A percentile compares a stretch with the other conserved stretches of the same genome.
Conservation (phyloP, 2,329 filamentous ascomycete species). For the Seiridium unicorne region DNA sequence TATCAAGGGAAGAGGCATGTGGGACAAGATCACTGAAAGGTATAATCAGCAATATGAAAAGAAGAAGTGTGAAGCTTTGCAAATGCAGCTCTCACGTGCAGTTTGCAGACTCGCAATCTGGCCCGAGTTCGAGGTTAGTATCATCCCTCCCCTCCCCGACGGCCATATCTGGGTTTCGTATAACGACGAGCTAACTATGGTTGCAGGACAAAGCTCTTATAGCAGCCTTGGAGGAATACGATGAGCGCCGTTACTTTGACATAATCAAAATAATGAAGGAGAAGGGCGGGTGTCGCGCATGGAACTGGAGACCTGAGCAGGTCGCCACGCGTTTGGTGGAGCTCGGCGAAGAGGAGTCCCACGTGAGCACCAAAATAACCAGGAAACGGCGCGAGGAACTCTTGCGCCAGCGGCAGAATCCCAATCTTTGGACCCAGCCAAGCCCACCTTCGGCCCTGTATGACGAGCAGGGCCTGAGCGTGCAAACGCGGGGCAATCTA, state of each 20-base stretch:
- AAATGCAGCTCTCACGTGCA: slow-evolving; percentile 55
- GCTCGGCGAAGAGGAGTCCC: slow-evolving; percentile 42
- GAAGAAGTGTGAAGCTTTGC: slow-evolving; percentile 47
- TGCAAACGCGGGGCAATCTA: slow-evolving; percentile 19
- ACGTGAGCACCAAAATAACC: slow-evolving; percentile 32
- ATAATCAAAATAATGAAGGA: slow-evolving; percentile 46
- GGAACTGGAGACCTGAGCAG: slow-evolving; percentile 48
- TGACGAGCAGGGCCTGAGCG: slow-evolving; percentile 14
- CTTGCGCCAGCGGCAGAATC: slow-evolving; percentile 3
- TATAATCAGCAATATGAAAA: slow-evolving; percentile 34
- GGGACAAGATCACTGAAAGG: slow-evolving; percentile 49
- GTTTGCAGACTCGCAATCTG: slow-evolving; percentile 48
- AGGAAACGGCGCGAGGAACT: slow-evolving; percentile 9
- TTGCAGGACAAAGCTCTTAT: slow-evolving; percentile 39
- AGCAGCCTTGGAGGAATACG: slow-evolving; percentile 30
- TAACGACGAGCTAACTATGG: slow-evolving; percentile 12
- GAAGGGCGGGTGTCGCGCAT: slow-evolving; percentile 47
- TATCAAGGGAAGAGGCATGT: slow-evolving; percentile 57
- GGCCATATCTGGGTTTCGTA: background rate
- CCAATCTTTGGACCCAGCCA: background rate
- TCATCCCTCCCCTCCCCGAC: no score
- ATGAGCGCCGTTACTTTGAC: slow-evolving; percentile 40
- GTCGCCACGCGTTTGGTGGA: slow-evolving; percentile 50
- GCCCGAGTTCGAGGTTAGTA: slow-evolving; percentile 49
- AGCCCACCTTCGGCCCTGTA: background rate